Percentiles rank a stretch among this genome's conserved stretches.
Evolutionary conservation across 164 flowering plant genomes (phyloP).

Genomic region (Stephania cephalantha): DNA sequence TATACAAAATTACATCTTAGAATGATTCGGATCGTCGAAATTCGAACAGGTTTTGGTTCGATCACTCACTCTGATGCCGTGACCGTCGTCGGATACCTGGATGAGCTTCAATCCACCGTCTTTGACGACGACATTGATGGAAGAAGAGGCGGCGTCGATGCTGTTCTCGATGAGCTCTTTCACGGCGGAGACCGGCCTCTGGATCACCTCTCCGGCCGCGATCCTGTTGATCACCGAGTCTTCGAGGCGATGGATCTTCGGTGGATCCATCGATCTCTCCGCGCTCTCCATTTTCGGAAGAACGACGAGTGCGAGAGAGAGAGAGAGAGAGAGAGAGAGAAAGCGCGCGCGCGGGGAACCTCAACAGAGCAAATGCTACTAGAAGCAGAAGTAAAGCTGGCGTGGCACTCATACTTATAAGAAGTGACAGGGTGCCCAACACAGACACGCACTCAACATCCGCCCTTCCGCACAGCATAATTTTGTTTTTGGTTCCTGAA

Average conservation of each 20-base stretch:
- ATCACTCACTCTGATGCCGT: slow-evolving; percentile 67
- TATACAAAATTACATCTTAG: background rate
- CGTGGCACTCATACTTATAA: too few relatives aligned
- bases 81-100: slow-evolving; percentile 97
- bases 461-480: too few relatives aligned
- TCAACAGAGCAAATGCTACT: background rate
- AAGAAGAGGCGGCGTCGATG: slow-evolving; percentile 80
- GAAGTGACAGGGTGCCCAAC: too few relatives aligned
- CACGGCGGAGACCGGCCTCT: slow-evolving; percentile 85
- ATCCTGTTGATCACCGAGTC: slow-evolving; percentile 85
- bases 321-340: background rate
- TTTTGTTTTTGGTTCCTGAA: too few relatives aligned
- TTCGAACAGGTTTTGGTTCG: background rate
- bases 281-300: background rate
- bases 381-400: background rate
- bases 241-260: slow-evolving; percentile 68
- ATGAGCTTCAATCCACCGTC: slow-evolving; percentile 97
- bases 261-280: slow-evolving; percentile 34
- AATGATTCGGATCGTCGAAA: background rate
- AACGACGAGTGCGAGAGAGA: background rate
- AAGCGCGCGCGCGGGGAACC: background rate
- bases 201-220: slow-evolving; percentile 97
- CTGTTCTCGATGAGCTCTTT: slow-evolving; percentile 97
- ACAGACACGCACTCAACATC: too few relatives aligned
- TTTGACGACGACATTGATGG: slow-evolving; percentile 71